These are phyloP conservation scores for Aspergillus conjunctus DNA, from an alignment of 495 filamentous ascomycete species.

Conservation along the genomic window DNA sequence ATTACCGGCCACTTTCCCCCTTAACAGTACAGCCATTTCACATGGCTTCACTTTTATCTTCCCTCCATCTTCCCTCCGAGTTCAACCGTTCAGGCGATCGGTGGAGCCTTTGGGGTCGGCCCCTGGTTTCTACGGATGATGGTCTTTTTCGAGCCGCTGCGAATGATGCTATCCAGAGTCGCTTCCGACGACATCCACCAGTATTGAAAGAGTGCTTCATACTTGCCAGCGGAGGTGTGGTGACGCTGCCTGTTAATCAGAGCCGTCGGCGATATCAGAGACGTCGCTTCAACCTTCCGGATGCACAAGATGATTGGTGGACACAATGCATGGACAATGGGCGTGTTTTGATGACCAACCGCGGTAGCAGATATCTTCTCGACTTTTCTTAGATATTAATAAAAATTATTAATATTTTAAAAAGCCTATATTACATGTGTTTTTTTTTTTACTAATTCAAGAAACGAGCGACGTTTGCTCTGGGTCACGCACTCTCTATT, in stretches of 20 bases:
- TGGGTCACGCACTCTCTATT: no score
- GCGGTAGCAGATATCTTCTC: no score
- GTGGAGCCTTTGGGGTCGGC: neutral
- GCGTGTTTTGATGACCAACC: neutral
- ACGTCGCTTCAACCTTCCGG: neutral
- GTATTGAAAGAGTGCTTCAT: neutral
- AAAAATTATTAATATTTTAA: no score
- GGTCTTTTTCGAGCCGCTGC: neutral
- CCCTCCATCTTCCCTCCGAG: neutral
- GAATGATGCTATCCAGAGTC: neutral
- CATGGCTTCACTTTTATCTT: neutral
- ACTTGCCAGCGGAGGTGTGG: neutral
- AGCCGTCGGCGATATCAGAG: neutral
- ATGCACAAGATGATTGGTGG: neutral
- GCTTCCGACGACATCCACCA: neutral
- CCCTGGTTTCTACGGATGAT: neutral
- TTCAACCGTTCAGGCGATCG: neutral
- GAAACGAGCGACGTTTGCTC: no score
- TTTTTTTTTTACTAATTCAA: no score
- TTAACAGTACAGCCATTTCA: constrained; percentile 2
- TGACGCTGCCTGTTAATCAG: neutral
- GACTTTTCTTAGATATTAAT: no score
- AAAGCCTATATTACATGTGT: no score
- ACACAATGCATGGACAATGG: neutral
- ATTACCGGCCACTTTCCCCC: neutral